Evolutionary conservation across 805 yeast genomes (phyloP), one percentile per base, ranked within the genome.

Genomic region (Debaryomyces castellii): DNA sequence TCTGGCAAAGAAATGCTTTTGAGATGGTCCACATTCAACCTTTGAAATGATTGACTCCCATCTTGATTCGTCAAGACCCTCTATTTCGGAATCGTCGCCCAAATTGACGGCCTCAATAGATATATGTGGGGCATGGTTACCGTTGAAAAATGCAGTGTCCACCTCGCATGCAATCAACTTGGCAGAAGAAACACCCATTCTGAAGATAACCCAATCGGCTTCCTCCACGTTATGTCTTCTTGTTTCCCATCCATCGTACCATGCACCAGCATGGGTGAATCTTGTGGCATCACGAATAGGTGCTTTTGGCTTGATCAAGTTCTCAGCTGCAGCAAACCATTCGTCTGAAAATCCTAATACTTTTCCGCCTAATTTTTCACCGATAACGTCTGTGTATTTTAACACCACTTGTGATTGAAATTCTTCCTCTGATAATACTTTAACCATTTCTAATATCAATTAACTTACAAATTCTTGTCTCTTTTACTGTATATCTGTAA

Each of bases 181-280:
- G 1, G 97, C 97, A 23, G 86, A 76, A 2, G 87, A 72, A 17
- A 91, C 97, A 16, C 98, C 98, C 63, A 89, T 73, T 61, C 81
- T 78, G 63, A 91, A 68, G 23, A 88, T 73, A 16, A 88, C 97
- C 89, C 94, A 92, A 62, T 92, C 99, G 35, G 87, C 86, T 45
- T 81, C 89, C 45, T 74, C 87, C 1, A 81, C 69, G 65, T 92
- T 92, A 73, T 92, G 99, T 67, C 99, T 79, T 63, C 97, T 78
- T 10, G 98, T 92, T 67, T 92, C 98, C 98, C 98, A 92, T 18
- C 99, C 99, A 55, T 92, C 99, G 62, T 89, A 92, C 97, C 97
- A 92, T 3, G 96, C 96, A 42, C 98, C 98, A 3, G 91, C 80
- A 48, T 79, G 86, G 2, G 84, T 81, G 64, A 89, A 91, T 56